Evolutionary conservation across 1,284 basidiomycete species (phyloP), one percentile per base, ranked within the genome.

Genomic region (Coniferiporia sulphurascens): DNA sequence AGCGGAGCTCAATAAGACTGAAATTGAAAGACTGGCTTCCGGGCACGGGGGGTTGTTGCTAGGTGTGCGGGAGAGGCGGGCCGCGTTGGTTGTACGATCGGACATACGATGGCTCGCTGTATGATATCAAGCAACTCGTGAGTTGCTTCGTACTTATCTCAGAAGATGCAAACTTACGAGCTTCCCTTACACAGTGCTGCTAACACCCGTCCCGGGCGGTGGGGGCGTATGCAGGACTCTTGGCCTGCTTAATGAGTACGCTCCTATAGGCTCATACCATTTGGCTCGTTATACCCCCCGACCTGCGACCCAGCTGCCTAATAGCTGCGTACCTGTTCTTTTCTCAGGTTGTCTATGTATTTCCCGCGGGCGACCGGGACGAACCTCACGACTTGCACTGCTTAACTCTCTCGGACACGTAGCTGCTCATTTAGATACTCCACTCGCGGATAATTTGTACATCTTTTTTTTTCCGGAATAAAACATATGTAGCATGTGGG

Each of bases 21-120:
- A 84, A 78, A 69, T 69, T 86, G 62, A 83, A 78, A 68, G 77
- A 73, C 64, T 86, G 79, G 84, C 71, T 81, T 62, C 83, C 78
- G 57, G 79, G 82, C 27, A 74, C 58, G 44, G 63, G 68, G 60
- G 71, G 74, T 56, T 76, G 71, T 49, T 64, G 64, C 56, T 64
- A 54, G 48, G 17, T 55, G 44, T 32, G 9, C 17, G 56, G 19
- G 43, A 10, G 13, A 27, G 22, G 3, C 9, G 38, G 34, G 44
- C 17, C 17, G 44, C 15, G 17, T 19, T 46, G 56, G 43, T 8
- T 21, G 44, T 38, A 45, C 44, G 44, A 27, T 48, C 35, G 56
- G 51, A 52, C 52, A 36, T 46, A 32, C 19, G 50, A 58, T 53
- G 32, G 27, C 44, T 38, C 45, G 17, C 27, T 27, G 27, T 2